A percentile compares a stretch with the other conserved stretches of the same genome.
Conservation (phyloP, 768 basidiomycete genomes). For the Astraeus odoratus region DNA sequence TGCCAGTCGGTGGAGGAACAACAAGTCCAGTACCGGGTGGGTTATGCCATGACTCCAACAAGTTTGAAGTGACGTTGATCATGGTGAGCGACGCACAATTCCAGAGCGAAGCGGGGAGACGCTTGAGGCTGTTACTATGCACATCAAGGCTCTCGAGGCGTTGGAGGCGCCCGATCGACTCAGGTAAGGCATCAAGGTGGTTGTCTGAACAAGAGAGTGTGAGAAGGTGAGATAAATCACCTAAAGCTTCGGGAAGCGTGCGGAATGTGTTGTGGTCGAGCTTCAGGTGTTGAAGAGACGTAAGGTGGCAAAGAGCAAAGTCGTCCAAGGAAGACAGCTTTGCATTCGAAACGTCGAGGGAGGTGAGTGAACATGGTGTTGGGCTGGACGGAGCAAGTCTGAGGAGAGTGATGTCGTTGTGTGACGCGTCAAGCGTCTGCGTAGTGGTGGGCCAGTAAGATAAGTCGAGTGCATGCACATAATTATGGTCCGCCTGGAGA, state of each 20-base stretch:
- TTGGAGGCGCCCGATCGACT: constrained; percentile 67
- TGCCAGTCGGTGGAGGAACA: constrained; percentile 16
- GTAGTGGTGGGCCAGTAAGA: constrained; percentile 60
- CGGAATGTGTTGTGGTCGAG: constrained; percentile 87
- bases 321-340: constrained; percentile 84
- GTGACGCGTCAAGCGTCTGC: constrained; percentile 59
- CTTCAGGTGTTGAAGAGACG: constrained; percentile 61
- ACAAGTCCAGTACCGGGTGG: constrained; percentile 38
- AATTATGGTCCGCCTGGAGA: constrained; percentile 78
- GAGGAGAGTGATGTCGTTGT: constrained; percentile 86
- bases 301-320: constrained; percentile 61
- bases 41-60: constrained; percentile 66
- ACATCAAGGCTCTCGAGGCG: constrained; percentile 74
- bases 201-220: constrained; percentile 89
- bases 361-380: constrained; percentile 54
- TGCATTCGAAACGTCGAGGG: constrained; percentile 79
- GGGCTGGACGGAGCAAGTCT: constrained; percentile 45
- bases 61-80: constrained; percentile 87
- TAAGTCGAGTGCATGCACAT: constrained; percentile 73
- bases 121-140: constrained; percentile 83
- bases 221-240: constrained; percentile 63
- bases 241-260: constrained; percentile 76
- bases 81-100: constrained; percentile 62
- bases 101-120: constrained; percentile 77
- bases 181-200: constrained; percentile 68